Evolutionary conservation across 1,284 basidiomycete genomes (phyloP).

Genomic region (Cutaneotrichosporon cutaneum): DNA sequence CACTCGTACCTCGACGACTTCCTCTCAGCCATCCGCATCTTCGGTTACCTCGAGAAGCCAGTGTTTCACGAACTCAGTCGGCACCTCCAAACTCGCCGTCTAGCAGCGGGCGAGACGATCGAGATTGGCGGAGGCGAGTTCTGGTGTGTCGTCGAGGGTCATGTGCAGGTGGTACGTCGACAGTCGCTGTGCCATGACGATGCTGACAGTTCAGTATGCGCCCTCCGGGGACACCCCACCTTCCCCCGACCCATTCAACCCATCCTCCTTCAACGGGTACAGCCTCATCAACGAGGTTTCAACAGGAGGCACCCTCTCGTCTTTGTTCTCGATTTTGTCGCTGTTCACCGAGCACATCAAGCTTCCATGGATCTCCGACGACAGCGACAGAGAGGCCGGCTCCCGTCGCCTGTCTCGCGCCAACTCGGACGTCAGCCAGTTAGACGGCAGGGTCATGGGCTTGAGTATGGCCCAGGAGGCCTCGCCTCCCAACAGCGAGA

Average conservation of each 20-base stretch:
- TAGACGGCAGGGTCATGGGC: conserved; percentile 35
- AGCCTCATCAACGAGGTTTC: conserved; percentile 91
- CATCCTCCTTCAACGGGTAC: conserved; percentile 72
- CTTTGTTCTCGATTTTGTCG: conserved; percentile 90
- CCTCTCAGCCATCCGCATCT: conserved; percentile 86
- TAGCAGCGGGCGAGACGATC: conserved; percentile 84
- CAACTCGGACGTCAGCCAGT: conserved; percentile 52
- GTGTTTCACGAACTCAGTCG: conserved; percentile 93
- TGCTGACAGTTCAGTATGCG: conserved; percentile 60
- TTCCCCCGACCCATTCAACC: conserved; percentile 33
- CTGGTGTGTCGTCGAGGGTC: conserved; percentile 93
- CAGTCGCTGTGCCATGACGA: too few species aligned
- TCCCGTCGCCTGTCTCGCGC: conserved; percentile 24
- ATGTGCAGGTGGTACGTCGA: conserved; percentile 52
- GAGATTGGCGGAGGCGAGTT: conserved; percentile 85
- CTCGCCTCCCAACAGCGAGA: not conserved
- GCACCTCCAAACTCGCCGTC: conserved; percentile 83
- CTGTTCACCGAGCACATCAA: conserved; percentile 97
- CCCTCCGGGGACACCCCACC: conserved; percentile 42
- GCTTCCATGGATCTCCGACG: conserved; percentile 66
- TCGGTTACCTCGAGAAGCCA: conserved; percentile 92
- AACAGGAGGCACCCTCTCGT: conserved; percentile 90
- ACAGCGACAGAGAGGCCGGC: conserved; percentile 43
- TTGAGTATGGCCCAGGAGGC: conserved; percentile 2
- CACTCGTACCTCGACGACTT: conserved; percentile 96